A percentile compares a stretch with the other conserved stretches of the same genome.
Conservation (phyloP, 2,329 filamentous ascomycete genomes). For the Magnaporthiopsis poae region DNA sequence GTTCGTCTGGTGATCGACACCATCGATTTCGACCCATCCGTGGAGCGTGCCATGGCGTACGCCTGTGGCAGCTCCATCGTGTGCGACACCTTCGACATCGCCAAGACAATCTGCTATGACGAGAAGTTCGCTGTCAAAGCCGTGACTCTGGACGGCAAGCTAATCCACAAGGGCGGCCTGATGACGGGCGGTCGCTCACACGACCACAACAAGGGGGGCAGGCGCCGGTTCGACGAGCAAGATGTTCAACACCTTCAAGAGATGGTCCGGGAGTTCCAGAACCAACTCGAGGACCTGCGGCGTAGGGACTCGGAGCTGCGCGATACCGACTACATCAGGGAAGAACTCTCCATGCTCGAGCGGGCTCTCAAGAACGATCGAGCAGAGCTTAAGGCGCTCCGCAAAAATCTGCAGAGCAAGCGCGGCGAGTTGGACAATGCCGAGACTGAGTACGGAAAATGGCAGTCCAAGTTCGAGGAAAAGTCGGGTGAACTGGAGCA, state of each 20-base stretch:
- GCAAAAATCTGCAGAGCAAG: slow-evolving; percentile 77
- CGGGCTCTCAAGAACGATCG: slow-evolving; percentile 61
- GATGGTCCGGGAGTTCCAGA: slow-evolving; percentile 34
- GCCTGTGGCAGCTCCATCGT: slow-evolving; percentile 92
- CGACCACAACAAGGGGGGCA: slow-evolving; percentile 60
- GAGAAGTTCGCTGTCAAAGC: slow-evolving; percentile 82
- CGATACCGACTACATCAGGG: slow-evolving; percentile 72
- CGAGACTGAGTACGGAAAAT: slow-evolving; percentile 62
- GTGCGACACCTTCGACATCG: slow-evolving; percentile 76
- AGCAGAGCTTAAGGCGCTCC: slow-evolving; percentile 66
- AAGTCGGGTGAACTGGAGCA: slow-evolving; percentile 59
- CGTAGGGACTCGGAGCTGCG: slow-evolving; percentile 64
- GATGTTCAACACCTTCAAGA: slow-evolving; percentile 79
- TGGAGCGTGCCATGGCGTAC: slow-evolving; percentile 88
- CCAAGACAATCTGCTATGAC: slow-evolving; percentile 81
- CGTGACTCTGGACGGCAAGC: slow-evolving; percentile 85
- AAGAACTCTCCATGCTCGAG: slow-evolving; percentile 70
- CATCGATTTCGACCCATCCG: slow-evolving; percentile 79
- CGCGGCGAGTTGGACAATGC: slow-evolving; percentile 68
- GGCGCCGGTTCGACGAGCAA: slow-evolving; percentile 78
- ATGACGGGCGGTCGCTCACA: slow-evolving; percentile 91
- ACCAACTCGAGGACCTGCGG: slow-evolving; percentile 49
- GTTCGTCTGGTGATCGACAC: slow-evolving; percentile 89
- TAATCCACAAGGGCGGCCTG: slow-evolving; percentile 90
- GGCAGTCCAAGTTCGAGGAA: slow-evolving; percentile 67